Evolutionary conservation across 2,329 filamentous ascomycete genomes (phyloP), one percentile per base, ranked within the genome.

Genomic region (Allantophomopsis cytisporea): DNA sequence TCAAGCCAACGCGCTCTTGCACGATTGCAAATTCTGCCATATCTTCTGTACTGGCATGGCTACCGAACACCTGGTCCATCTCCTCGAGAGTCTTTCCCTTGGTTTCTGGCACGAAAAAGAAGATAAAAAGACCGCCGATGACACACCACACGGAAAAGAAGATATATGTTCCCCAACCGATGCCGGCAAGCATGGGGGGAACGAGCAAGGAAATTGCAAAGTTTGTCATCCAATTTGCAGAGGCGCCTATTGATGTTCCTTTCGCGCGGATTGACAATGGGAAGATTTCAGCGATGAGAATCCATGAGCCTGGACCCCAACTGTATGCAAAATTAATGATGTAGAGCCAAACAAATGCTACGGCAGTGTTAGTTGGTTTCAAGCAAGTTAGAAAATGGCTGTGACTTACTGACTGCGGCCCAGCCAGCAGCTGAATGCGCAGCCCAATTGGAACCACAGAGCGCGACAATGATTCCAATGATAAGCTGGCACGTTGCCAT

Each of bases 41-140:
- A 8, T 28, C 23, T 8, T 28, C 23, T 8, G 23, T 6, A 12
- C 23, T 28, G 3, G 23, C 23, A 12, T 28, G 23, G 23, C 23
- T 28, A 3, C 47, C 49, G 38, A 51, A 51, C 21, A 50, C 36
- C n/a, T 42, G 43, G 41, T 88, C 83, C 44, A 88, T 81, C 55
- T 86, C 80, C 60, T 88, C 83, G 2, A 88, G 67, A 0, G 76
- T 80, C 7, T 80, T 69, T 33, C 80, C 81, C 51, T 82, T 77
- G 35, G 73, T 79, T 55, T 88, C 82, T 39, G 81, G 74, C 35
- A 87, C 71, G 53, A 84, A 83, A 58, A 86, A 81, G 61, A 78
- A 87, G 18, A 87, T 78, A 11, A 83, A 57, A 0, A 74, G 45
- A 0, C 73, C 71, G 1, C 71, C 79, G 0, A 72, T 60, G 20